Base-by-base conservation (phyloP, 83 land plant species). In the Thuja plicata region DNA sequence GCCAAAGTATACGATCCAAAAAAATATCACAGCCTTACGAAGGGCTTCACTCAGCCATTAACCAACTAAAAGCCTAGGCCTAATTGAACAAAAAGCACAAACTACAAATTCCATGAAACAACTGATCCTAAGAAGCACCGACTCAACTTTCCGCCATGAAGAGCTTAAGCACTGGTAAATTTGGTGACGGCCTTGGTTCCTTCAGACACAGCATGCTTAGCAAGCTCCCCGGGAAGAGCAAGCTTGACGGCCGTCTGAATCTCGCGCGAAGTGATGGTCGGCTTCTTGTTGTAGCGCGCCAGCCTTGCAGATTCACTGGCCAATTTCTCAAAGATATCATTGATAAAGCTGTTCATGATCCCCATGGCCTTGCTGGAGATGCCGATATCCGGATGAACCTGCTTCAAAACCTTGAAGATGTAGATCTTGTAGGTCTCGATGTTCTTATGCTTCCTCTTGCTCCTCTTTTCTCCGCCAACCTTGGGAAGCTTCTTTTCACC, bases 171-270 rank as follows among this genome's bases (percentile, higher is more conserved):
- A 24, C 89, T 88, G 45, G 87, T 88, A 13, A 50, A 88, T 30
- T 88, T 88, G 2, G 87, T 81, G 0, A 88, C 87, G 6, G 89
- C 89, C 57, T 88, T 87, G 10, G 88, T 87, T 24, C 78, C 88
- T 45, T 66, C 89, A 7, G 87, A 88, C 21, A 88, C 89, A 15
- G 88, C 89, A 35, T 88, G 87, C 52, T 88, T 88, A 15, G 89
- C 89, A n/a, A 88, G 89, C 87, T 88, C 89, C 50, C 89, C 89
- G 0, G 89, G 89, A 38, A 88, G 50, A 15, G 55, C 48, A 8
- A 88, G 57, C 35, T 57, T 35, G 3, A 88, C 87, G 19, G 88
- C 89, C 3, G 87, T 88, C 87, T 88, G 89, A 37, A 88, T 88
- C 89, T 88, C 89, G 62, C 88, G 87, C 11, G 83, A 79, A 0